Conservation (phyloP, 1,284 basidiomycete genomes). For the Kwoniella shivajii region DNA sequence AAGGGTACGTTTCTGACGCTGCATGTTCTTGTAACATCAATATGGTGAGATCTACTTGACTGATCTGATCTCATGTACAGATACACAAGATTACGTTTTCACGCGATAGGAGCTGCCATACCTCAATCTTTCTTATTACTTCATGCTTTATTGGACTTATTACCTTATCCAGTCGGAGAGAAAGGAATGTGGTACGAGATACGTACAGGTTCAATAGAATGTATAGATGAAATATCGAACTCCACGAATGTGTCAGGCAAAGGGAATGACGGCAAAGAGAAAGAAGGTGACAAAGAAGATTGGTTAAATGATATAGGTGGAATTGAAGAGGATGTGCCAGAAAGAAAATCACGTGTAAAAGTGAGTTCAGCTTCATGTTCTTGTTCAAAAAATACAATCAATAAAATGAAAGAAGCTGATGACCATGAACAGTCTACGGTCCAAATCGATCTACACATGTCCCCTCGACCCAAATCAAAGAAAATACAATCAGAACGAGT, state of each 20-base stretch:
- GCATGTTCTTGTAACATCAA: neutral
- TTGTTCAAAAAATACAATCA: too few relatives aligned
- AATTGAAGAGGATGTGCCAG: conserved; percentile 22
- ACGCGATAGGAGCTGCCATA: conserved; percentile 84
- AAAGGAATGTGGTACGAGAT: conserved; percentile 70
- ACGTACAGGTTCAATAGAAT: conserved; percentile 71
- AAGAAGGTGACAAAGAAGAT: conserved; percentile 1
- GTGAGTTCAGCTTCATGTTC: too few relatives aligned
- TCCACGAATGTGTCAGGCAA: conserved; percentile 1
- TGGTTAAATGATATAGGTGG: conserved; percentile 18
- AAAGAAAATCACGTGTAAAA: conserved; percentile 10
- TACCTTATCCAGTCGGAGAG: conserved; percentile 63
- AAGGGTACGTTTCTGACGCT: conserved; percentile 62
- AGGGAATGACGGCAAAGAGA: neutral
- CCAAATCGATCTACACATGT: conserved; percentile 26
- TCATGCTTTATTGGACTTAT: conserved; percentile 70
- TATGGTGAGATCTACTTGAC: neutral
- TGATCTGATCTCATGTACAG: too few relatives aligned
- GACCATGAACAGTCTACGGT: conserved; percentile 18
- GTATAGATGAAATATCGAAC: conserved; percentile 69
- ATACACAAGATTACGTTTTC: conserved; percentile 72
- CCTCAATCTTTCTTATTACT: conserved; percentile 74
- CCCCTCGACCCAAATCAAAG: conserved; percentile 17
- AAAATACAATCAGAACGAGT: neutral
- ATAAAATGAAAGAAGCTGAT: too few relatives aligned